phyloP scores from a whole-genome alignment of 1,139 yeast species.

The Lodderomyces pseudojiufengensis region DNA sequence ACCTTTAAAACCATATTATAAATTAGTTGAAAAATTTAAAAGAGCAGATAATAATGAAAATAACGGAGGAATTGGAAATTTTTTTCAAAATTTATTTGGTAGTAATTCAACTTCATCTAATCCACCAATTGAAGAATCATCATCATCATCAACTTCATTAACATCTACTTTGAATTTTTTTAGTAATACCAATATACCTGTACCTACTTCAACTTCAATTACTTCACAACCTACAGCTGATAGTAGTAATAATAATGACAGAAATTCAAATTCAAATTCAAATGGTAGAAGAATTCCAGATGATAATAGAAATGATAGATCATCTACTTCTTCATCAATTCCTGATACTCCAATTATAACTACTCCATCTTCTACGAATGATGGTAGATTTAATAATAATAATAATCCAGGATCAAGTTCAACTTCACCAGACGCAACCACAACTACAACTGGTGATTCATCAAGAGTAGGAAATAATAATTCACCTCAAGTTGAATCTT shows the following conservation, averaged over 20 bases:
- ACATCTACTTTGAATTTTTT: too few species aligned
- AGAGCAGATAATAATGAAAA: slow-evolving; percentile 1
- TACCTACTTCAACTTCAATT: background rate
- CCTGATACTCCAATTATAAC: background rate
- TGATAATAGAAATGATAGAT: background rate
- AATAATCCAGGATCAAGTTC: background rate
- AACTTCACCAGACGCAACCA: background rate
- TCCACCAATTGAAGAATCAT: background rate
- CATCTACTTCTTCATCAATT: background rate
- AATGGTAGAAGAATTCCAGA: background rate
- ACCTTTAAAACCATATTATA: background rate
- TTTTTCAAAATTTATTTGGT: too few species aligned
- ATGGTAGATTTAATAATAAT: too few species aligned
- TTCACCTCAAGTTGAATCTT: background rate
- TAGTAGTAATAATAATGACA: slow-evolving; percentile 1
- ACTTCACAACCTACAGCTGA: background rate
- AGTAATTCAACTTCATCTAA: background rate
- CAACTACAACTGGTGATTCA: background rate
- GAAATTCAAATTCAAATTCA: background rate
- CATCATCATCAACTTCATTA: slow-evolving; percentile 1
- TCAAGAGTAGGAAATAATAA: background rate
- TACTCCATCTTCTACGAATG: background rate
- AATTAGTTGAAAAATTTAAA: background rate
- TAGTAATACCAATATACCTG: too few species aligned
- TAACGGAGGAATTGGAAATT: background rate